phyloP scores from a whole-genome alignment of 768 basidiomycete genomes.

The Leucosporidium yakuticum region DNA sequence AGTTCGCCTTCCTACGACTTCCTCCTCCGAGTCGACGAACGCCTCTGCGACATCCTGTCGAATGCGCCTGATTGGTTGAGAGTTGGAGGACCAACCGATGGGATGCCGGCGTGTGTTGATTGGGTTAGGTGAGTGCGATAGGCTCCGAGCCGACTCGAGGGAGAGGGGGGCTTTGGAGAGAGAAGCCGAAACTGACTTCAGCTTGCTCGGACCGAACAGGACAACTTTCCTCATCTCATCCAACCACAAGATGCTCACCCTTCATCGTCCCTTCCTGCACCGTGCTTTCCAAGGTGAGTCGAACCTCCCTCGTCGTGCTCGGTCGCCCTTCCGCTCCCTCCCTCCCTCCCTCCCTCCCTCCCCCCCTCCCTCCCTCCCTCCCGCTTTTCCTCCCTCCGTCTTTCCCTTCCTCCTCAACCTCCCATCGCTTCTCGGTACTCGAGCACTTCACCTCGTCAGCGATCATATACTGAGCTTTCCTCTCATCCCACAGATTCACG shows the following conservation, averaged over 20 bases:
- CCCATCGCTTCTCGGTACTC: no score
- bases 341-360: constrained; percentile 28
- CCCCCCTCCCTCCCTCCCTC: constrained; percentile 2
- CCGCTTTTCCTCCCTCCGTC: constrained; percentile 7
- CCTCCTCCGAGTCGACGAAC: constrained; percentile 23
- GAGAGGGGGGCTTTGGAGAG: no score
- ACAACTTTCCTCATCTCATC: constrained; percentile 9
- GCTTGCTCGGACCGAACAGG: neutral
- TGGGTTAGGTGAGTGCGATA: neutral
- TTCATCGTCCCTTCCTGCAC: constrained; percentile 15
- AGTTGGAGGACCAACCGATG: neutral
- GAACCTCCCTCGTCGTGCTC: neutral
- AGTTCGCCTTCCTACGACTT: neutral
- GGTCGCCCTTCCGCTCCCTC: constrained; percentile 11
- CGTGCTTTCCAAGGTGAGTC: constrained; percentile 10
- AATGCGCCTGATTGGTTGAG: constrained; percentile 19
- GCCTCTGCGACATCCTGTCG: constrained; percentile 18
- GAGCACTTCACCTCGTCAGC: no score
- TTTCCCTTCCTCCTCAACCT: no score
- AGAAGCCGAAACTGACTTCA: no score
- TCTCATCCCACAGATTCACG: neutral
- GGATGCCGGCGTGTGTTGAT: constrained; percentile 14
- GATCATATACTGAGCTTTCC: no score
- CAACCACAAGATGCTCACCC: constrained; percentile 8
- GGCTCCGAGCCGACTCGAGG: no score